Evolutionary conservation across 2,329 filamentous ascomycete species (phyloP).

Genomic region (Fonsecaea multimorphosa): DNA sequence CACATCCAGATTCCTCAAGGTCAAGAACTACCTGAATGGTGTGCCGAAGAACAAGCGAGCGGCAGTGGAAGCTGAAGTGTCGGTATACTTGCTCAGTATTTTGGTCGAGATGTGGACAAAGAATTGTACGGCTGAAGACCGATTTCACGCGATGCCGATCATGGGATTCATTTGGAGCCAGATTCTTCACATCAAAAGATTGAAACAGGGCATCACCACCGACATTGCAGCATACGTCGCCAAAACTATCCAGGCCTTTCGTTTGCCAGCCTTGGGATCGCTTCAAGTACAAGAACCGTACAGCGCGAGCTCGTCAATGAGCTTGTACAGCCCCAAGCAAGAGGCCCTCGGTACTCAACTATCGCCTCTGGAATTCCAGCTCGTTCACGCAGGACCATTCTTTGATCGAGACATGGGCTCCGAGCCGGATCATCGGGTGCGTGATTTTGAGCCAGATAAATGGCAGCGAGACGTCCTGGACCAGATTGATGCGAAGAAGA

Average conservation of each 20-base stretch:
- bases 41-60: neutral
- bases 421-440: neutral
- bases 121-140: neutral
- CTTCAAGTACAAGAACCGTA: neutral
- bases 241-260: neutral
- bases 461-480: conserved; percentile 2
- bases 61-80: neutral
- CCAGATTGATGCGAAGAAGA: neutral
- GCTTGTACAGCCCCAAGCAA: neutral
- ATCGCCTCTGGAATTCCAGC: conserved; percentile 4
- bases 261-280: neutral
- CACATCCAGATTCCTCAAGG: neutral
- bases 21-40: neutral
- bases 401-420: conserved; percentile 3
- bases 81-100: neutral
- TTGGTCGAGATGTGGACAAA: neutral
- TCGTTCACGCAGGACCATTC: neutral
- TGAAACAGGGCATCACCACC: neutral
- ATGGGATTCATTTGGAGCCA: neutral
- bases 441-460: neutral
- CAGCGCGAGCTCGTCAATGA: neutral
- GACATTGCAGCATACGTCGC: neutral
- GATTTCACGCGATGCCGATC: neutral
- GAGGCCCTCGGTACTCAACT: neutral
- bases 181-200: neutral